Percentiles rank a stretch among this genome's conserved stretches.
Evolutionary conservation across 371 early-diverging fungal genomes (phyloP).

Genomic region (Vairimorpha necatrix): DNA sequence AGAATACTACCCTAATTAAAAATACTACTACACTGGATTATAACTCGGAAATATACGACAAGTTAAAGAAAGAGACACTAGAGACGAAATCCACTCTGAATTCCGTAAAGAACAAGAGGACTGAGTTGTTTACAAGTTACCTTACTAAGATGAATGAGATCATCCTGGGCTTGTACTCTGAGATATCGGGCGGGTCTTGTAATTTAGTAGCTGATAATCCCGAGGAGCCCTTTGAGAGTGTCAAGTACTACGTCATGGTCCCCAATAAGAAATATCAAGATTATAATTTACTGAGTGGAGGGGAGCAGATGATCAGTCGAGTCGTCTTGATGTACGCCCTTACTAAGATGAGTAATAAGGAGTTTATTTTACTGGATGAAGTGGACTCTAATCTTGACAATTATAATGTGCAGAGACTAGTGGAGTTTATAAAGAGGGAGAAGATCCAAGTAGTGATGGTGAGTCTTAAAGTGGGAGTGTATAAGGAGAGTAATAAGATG

Average conservation of each 20-base stretch:
- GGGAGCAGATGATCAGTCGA: constrained; percentile 94
- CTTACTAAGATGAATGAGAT: constrained; percentile 77
- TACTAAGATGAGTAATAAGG: constrained; percentile 69
- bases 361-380: constrained; percentile 98
- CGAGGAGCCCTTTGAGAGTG: constrained; percentile 86
- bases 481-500: constrained; percentile 81
- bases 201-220: constrained; percentile 82
- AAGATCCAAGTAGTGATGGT: constrained; percentile 86
- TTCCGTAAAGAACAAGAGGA: constrained; percentile 73
- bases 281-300: constrained; percentile 94
- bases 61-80: constrained; percentile 27
- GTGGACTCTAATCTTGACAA: constrained; percentile 97
- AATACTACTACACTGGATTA: constrained; percentile 6
- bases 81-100: constrained; percentile 69
- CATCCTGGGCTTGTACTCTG: constrained; percentile 86
- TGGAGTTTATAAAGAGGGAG: constrained; percentile 72
- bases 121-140: constrained; percentile 74
- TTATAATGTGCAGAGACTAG: constrained; percentile 83
- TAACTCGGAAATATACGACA: constrained; percentile 47
- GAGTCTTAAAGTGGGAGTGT: constrained; percentile 84
- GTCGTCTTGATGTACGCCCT: constrained; percentile 91
- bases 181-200: constrained; percentile 71
- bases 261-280: constrained; percentile 96
- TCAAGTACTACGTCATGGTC: constrained; percentile 96
- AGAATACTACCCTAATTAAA: neutral